These are phyloP conservation scores for Dictyostelium brefeldianum DNA, from an alignment of 78 protist species.

Conservation along the genomic window DNA sequence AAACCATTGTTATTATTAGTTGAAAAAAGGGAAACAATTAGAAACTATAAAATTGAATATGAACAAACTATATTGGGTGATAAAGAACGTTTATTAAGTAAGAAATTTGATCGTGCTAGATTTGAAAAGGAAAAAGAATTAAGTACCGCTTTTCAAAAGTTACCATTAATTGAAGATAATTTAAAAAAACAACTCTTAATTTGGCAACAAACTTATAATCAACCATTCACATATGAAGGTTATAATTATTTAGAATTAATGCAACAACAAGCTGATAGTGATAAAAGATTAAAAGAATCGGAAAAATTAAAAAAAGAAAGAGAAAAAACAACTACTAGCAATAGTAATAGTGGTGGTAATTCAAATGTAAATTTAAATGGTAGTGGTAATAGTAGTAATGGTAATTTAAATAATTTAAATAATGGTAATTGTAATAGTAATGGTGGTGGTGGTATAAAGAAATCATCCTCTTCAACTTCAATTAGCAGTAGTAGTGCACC, in stretches of 20 bases:
- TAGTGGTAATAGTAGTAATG: slow-evolving; percentile 4
- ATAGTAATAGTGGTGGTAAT: neutral
- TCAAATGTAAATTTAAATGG: neutral
- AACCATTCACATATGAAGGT: slow-evolving; percentile 53
- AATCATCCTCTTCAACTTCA: neutral
- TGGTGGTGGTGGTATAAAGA: slow-evolving; percentile 1
- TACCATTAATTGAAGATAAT: slow-evolving; percentile 60
- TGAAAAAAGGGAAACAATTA: slow-evolving; percentile 60
- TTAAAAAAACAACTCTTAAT: slow-evolving; percentile 33
- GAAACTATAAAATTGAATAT: slow-evolving; percentile 66
- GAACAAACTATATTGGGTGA: slow-evolving; percentile 76
- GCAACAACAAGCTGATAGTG: slow-evolving; percentile 65
- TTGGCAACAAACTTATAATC: slow-evolving; percentile 51
- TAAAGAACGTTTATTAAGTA: slow-evolving; percentile 58
- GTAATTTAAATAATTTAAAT: neutral
- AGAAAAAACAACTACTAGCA: slow-evolving; percentile 26
- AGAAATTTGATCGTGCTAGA: slow-evolving; percentile 70
- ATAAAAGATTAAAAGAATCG: slow-evolving; percentile 8
- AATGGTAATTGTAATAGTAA: slow-evolving; percentile 10
- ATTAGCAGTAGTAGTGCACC: neutral
- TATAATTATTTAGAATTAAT: slow-evolving; percentile 57
- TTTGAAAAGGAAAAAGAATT: slow-evolving; percentile 64
- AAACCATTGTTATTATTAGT: slow-evolving; percentile 46
- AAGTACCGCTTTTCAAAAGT: slow-evolving; percentile 34
- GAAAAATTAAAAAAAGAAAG: slow-evolving; percentile 50